Evolutionary conservation across 805 yeast species (phyloP).

Genomic region (Candida arabinofermentans): DNA sequence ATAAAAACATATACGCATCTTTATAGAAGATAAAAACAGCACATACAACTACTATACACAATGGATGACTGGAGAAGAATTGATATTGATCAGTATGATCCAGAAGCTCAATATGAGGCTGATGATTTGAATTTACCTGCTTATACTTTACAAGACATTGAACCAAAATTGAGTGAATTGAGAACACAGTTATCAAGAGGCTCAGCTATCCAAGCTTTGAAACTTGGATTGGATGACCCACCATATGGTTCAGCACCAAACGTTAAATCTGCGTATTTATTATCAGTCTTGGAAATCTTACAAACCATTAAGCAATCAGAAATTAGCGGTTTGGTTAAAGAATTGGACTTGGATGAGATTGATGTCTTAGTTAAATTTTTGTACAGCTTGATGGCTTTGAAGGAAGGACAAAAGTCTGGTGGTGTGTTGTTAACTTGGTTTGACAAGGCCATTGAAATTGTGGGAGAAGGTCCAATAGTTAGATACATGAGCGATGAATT

Average conservation of each 20-base stretch:
- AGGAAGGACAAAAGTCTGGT: constrained; percentile 80
- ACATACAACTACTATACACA: neutral
- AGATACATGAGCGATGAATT: constrained; percentile 72
- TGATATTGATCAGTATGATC: constrained; percentile 87
- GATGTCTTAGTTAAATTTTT: constrained; percentile 79
- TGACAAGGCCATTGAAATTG: constrained; percentile 77
- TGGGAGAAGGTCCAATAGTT: constrained; percentile 87
- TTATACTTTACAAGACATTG: constrained; percentile 50
- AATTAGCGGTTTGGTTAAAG: constrained; percentile 54
- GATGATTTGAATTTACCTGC: constrained; percentile 34
- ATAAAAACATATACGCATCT: no score
- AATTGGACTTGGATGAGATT: constrained; percentile 59
- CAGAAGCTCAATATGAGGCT: constrained; percentile 51
- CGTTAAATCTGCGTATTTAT: constrained; percentile 49
- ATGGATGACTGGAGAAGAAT: constrained; percentile 91
- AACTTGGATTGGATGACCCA: constrained; percentile 60
- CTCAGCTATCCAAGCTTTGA: constrained; percentile 62
- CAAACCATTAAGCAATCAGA: constrained; percentile 66
- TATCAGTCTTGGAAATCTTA: constrained; percentile 66
- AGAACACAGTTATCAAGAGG: constrained; percentile 69
- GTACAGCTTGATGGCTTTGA: constrained; percentile 77
- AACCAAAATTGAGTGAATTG: constrained; percentile 49
- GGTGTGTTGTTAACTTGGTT: constrained; percentile 87
- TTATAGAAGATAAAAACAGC: no score
- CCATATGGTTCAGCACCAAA: constrained; percentile 75